Base-by-base conservation (phyloP, 2,329 filamentous ascomycete species). In the Aspergillus sp. region DNA sequence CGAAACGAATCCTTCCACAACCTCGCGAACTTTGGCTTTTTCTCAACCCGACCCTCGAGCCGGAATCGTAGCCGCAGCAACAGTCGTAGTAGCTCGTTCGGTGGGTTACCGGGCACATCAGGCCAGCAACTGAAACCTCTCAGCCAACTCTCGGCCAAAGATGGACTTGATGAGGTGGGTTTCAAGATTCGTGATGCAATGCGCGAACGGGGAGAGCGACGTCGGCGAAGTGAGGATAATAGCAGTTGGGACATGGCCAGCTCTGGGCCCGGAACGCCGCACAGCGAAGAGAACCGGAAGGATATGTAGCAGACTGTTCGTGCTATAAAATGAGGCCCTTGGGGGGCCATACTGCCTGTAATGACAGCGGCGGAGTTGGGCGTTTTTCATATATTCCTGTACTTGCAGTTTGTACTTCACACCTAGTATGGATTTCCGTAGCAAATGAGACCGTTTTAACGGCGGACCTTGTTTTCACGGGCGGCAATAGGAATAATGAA, bases 1-100 rank as follows among this genome's bases (percentile, higher is more conserved):
- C 87, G 90, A 59, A 97, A 96, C 78, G 95, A 98, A 75, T 95
- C 90, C 0, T 97, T 97, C 78, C 88, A 88, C 74, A 93, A 98
- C 73, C 89, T 98, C 62, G 89, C 90, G 12, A 86, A 85, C 49
- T 89, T 96, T 64, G 90, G 89, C 60, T 88, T 99, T 76, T 99
- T 98, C 77, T 91, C 93, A 3, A 95, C 91, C 15, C 83, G 90
- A 30, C 92, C 93, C 44, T 45, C 61, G 41, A 64, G 61, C 33
- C 61, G 61, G 33, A 64, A 59, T 24, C 52, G 51, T 30, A 64
- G 60, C 44, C 52, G 51, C 44, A 62, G 56, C 37, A 56, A 61
- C 22, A 57, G 56, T 57, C 57, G 59, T 33, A 59, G 61, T 34
- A 61, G 61, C 22, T 58, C 60, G 27, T 61, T 57, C 42, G 52